Percentiles rank a stretch among this genome's conserved stretches.
Evolutionary conservation across 108 stramenopile species (phyloP).

Genomic region (Epithemia pelagica): DNA sequence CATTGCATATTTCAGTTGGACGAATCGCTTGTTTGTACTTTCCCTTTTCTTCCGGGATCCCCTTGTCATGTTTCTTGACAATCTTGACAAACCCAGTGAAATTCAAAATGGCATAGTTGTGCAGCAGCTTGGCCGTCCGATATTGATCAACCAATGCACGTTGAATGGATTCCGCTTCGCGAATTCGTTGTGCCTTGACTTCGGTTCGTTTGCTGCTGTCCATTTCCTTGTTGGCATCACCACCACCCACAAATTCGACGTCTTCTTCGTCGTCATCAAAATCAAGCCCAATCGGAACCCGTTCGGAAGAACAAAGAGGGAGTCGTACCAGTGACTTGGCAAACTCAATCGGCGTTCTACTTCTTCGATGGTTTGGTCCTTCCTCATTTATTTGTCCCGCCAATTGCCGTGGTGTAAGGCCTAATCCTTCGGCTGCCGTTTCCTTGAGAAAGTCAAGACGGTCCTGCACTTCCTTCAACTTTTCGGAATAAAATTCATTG

Average conservation of each 20-base stretch:
- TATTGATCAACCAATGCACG: slow-evolving; percentile 74
- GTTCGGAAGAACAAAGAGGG: background rate
- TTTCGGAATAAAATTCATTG: slow-evolving; percentile 46
- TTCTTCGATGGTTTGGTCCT: background rate
- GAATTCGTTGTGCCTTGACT: slow-evolving; percentile 12
- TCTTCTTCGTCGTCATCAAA: slow-evolving; percentile 17
- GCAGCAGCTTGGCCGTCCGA: slow-evolving; percentile 65
- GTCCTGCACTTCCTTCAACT: slow-evolving; percentile 48
- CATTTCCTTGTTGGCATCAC: too few relatives aligned
- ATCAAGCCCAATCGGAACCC: background rate
- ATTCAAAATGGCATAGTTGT: slow-evolving; percentile 88
- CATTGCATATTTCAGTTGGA: slow-evolving; percentile 45
- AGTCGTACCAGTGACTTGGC: background rate
- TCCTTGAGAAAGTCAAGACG: slow-evolving; percentile 56
- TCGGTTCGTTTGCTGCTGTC: slow-evolving; percentile 10
- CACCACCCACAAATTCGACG: background rate
- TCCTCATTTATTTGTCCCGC: background rate
- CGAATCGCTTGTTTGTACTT: slow-evolving; percentile 36
- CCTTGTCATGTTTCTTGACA: slow-evolving; percentile 89
- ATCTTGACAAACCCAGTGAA: slow-evolving; percentile 92
- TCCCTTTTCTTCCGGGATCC: slow-evolving; percentile 51
- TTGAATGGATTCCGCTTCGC: slow-evolving; percentile 64
- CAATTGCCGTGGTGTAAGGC: background rate
- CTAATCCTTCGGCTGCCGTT: slow-evolving; percentile 24
- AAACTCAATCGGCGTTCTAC: background rate